Conservation (phyloP, 768 basidiomycete genomes). For the Russula brevipes region DNA sequence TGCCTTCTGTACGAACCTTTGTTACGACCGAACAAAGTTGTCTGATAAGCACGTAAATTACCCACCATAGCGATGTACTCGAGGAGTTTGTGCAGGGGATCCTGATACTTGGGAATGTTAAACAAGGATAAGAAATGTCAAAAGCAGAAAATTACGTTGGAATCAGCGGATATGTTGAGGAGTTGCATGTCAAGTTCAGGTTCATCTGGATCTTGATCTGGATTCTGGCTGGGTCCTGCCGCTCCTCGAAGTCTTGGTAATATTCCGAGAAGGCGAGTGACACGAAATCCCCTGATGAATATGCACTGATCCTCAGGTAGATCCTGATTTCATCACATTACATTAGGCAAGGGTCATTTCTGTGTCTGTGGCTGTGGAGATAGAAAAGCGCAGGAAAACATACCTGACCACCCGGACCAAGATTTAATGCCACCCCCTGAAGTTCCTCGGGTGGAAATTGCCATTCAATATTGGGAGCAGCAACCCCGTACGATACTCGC, state of each 20-base stretch:
- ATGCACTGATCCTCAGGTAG: slow-evolving; percentile 2
- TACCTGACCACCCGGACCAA: not conserved
- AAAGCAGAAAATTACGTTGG: not conserved
- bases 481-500: not conserved
- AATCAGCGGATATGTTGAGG: not conserved
- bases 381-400: not conserved
- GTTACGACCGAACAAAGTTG: not conserved
- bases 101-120: not conserved
- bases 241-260: not conserved
- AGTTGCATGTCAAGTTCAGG: not conserved
- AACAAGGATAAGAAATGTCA: not conserved
- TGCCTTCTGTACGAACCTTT: not conserved
- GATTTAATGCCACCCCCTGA: not conserved
- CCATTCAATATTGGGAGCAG: not conserved
- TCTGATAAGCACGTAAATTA: not conserved
- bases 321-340: not conserved
- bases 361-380: not conserved
- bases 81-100: not conserved
- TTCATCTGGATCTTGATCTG: not conserved
- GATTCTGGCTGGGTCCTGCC: not conserved
- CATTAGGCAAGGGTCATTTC: not conserved
- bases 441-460: not conserved
- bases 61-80: not conserved
- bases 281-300: not conserved
- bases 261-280: not conserved